phyloP scores from a whole-genome alignment of 352 stramenopile species.

The Globisporangium mamillatum region DNA sequence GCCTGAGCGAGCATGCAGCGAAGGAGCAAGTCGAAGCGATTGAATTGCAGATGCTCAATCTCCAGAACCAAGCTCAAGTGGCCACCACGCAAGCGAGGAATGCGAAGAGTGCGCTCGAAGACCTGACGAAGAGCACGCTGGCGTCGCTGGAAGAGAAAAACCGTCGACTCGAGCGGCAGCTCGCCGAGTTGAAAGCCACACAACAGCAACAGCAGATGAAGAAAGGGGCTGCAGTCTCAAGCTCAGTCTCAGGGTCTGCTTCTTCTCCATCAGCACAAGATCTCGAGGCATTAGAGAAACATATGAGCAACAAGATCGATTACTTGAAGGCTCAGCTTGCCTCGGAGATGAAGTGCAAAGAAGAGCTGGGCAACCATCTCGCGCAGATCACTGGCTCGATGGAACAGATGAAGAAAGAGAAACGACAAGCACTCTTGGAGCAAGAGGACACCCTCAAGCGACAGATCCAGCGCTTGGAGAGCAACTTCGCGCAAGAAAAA shows the following conservation, averaged over 20 bases:
- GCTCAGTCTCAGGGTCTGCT: slow-evolving; percentile 3
- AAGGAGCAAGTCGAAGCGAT: slow-evolving; percentile 54
- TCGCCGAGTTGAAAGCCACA: slow-evolving; percentile 34
- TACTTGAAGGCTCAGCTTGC: slow-evolving; percentile 81
- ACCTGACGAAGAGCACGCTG: slow-evolving; percentile 50
- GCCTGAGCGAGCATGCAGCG: slow-evolving; percentile 55
- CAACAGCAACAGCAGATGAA: slow-evolving; percentile 18
- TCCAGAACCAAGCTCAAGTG: slow-evolving; percentile 55
- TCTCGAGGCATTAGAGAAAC: slow-evolving; percentile 62
- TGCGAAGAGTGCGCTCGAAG: slow-evolving; percentile 43
- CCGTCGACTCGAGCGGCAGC: slow-evolving; percentile 49
- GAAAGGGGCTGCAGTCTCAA: background rate
- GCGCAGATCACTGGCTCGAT: slow-evolving; percentile 60
- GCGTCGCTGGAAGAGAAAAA: slow-evolving; percentile 64
- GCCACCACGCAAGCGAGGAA: slow-evolving; percentile 49
- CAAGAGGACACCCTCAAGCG: slow-evolving; percentile 61
- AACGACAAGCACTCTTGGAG: slow-evolving; percentile 40
- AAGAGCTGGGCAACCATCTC: slow-evolving; percentile 70
- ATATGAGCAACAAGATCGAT: slow-evolving; percentile 75
- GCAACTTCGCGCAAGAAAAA: slow-evolving; percentile 50
- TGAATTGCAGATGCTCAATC: slow-evolving; percentile 41
- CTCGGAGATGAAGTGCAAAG: slow-evolving; percentile 85
- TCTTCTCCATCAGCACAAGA: slow-evolving; percentile 17
- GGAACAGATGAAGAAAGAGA: slow-evolving; percentile 68
- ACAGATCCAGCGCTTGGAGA: slow-evolving; percentile 46